Percentiles rank a stretch among this genome's conserved stretches.
phyloP scores from a whole-genome alignment of 1,139 yeast genomes.

The Chernovozyma sophiae-reginae region DNA sequence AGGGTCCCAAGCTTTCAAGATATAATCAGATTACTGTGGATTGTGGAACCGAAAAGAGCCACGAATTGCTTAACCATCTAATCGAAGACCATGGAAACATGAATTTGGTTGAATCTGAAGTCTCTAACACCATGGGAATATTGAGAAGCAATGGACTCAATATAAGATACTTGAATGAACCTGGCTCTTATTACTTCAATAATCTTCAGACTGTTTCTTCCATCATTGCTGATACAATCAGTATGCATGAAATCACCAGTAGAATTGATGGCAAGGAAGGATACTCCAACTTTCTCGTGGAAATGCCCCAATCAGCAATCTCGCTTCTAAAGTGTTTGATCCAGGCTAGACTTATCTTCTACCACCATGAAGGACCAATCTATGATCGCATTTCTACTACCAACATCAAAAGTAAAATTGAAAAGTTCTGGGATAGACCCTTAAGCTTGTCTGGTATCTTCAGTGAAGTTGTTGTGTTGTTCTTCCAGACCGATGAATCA shows the following conservation, averaged over 20 bases:
- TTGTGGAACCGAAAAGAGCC: not conserved
- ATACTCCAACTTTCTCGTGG: constrained; percentile 29
- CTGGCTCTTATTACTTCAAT: constrained; percentile 15
- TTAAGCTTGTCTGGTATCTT: constrained; percentile 27
- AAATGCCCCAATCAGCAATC: constrained; percentile 31
- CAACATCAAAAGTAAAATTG: constrained; percentile 9
- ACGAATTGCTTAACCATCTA: not conserved
- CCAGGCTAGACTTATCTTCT: constrained; percentile 18
- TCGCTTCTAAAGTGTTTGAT: constrained; percentile 35
- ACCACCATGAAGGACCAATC: not conserved
- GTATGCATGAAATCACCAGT: constrained; percentile 52
- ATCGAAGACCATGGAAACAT: not conserved
- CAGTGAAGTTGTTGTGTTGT: constrained; percentile 35
- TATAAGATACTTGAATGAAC: not conserved
- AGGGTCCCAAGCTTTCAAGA: constrained; percentile 6
- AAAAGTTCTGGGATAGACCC: constrained; percentile 24
- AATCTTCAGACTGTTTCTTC: constrained; percentile 20
- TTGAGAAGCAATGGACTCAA: not conserved
- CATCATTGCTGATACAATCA: constrained; percentile 52
- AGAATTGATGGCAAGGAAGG: constrained; percentile 39
- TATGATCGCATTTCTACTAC: not conserved
- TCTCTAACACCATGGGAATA: not conserved
- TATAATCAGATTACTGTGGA: constrained; percentile 10
- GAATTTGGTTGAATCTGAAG: not conserved
- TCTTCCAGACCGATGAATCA: constrained; percentile 45